Evolutionary conservation across 768 basidiomycete genomes (phyloP).

Genomic region (Candolleomyces aberdarensis): DNA sequence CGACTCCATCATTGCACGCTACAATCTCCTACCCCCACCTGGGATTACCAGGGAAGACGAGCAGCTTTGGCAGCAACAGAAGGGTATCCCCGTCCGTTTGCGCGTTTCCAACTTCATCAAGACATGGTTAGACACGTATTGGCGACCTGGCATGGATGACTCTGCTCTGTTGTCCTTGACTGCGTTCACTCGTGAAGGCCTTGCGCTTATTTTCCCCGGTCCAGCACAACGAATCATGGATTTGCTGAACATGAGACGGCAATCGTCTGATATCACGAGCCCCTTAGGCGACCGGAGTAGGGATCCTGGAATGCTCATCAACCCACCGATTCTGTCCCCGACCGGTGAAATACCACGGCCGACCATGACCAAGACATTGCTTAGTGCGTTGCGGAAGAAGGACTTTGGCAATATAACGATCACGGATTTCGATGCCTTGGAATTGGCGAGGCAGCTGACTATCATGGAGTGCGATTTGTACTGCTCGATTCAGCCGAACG

Average conservation of each 20-base stretch:
- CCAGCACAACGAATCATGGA: constrained; percentile 75
- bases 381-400: constrained; percentile 63
- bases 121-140: constrained; percentile 89
- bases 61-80: constrained; percentile 79
- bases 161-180: constrained; percentile 54
- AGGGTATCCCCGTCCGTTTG: constrained; percentile 86
- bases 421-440: constrained; percentile 91
- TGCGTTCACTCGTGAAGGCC: constrained; percentile 59
- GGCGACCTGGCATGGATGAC: constrained; percentile 76
- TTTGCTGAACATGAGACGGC: constrained; percentile 54
- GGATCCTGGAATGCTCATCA: constrained; percentile 73
- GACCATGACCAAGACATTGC: constrained; percentile 75
- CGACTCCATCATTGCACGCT: constrained; percentile 75
- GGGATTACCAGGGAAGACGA: constrained; percentile 56
- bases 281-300: constrained; percentile 63
- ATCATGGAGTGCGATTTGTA: constrained; percentile 91
- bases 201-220: constrained; percentile 59
- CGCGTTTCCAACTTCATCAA: constrained; percentile 93
- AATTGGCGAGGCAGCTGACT: constrained; percentile 91
- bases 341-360: constrained; percentile 81
- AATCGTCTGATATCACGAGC: constrained; percentile 44
- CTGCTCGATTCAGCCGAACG: constrained; percentile 81
- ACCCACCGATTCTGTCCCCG: constrained; percentile 44
- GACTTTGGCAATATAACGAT: constrained; percentile 61
- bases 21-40: constrained; percentile 70